Conservation (phyloP, 164 flowering plant genomes). For the Berberis thunbergii region DNA sequence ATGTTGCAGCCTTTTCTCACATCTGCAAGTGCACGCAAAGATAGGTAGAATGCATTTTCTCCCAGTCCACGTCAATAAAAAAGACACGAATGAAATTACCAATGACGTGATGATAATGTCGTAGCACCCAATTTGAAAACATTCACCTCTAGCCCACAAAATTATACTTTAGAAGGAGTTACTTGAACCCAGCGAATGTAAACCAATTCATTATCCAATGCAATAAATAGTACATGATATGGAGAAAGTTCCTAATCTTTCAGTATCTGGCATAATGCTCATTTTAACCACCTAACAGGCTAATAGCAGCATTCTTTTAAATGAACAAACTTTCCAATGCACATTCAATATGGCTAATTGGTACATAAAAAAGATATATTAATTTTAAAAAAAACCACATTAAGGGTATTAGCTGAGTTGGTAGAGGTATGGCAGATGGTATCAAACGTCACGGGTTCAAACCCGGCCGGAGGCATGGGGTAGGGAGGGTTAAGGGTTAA, state of each 20-base stretch:
- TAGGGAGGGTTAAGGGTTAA: too few species aligned
- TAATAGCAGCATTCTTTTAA: constrained; percentile 71
- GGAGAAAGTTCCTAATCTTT: constrained; percentile 11
- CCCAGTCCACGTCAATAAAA: constrained; percentile 74
- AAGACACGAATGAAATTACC: constrained; percentile 76
- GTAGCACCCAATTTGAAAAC: constrained; percentile 72
- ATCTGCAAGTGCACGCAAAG: constrained; percentile 24
- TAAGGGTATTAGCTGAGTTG: too few species aligned
- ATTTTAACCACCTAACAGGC: constrained; percentile 58
- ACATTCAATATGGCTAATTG: constrained; percentile 34
- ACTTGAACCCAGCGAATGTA: constrained; percentile 65
- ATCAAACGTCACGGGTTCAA: too few species aligned
- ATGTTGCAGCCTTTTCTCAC: constrained; percentile 30
- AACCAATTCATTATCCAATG: constrained; percentile 61
- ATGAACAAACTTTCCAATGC: constrained; percentile 57
- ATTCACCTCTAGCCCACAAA: constrained; percentile 71
- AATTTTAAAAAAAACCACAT: constrained; percentile 40
- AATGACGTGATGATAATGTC: constrained; percentile 34
- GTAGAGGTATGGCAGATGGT: too few species aligned
- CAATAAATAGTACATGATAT: constrained; percentile 28
- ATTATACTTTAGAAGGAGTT: constrained; percentile 71
- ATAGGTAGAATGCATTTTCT: constrained; percentile 48
- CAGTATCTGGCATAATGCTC: constrained; percentile 38
- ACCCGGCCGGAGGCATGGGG: too few species aligned
- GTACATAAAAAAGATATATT: constrained; percentile 40